Evolutionary conservation across 805 yeast genomes (phyloP), one percentile per base, ranked within the genome.

Genomic region (Metschnikowia shivogae): DNA sequence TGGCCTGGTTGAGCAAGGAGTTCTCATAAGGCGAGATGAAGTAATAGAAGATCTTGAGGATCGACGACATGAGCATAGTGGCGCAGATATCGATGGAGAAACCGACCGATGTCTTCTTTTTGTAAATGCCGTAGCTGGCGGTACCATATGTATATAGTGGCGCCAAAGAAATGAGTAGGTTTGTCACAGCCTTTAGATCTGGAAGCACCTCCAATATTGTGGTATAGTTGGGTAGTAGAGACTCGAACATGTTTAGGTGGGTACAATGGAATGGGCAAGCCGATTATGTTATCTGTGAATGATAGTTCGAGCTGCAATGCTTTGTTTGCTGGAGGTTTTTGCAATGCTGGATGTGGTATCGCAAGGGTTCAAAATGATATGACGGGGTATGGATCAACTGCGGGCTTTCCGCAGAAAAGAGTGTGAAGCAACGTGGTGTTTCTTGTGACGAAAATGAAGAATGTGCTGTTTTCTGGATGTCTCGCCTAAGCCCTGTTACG

Each of bases 61-160:
- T 77, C 34, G 89, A 77, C 1, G 96, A 83, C 51, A 88, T 72
- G 49, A 89, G 61, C 96, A 90, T 89, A 6, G 96, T 87, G 6
- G 89, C 90, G 65, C 97, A 90, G 9, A 90, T 86, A 64, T 90
- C 97, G n/a, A 89, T 71, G 5, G 95, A 85, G 59, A 89, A 89
- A 19, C 97, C 97, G 19, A 78, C 71, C 1, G 92, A 77, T 0
- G 89, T 76, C 59, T 81, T 70, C 29, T 78, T 75, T 38, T 74
- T 69, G 55, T 80, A 75, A 11, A 89, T 89, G 50, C 85, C 73
- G 38, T 79, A 70, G 30, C 89, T 77, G 1, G 96, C 89, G 12
- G 93, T 78, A 2, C 96, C 95, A 59, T 90, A 89, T 6, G 96
- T 86, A 49, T 90, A 75, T 36, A 89, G 63, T 2, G 97, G 97